phyloP scores from a whole-genome alignment of 169 alveolate species.

The Amoebophrya sp. region DNA sequence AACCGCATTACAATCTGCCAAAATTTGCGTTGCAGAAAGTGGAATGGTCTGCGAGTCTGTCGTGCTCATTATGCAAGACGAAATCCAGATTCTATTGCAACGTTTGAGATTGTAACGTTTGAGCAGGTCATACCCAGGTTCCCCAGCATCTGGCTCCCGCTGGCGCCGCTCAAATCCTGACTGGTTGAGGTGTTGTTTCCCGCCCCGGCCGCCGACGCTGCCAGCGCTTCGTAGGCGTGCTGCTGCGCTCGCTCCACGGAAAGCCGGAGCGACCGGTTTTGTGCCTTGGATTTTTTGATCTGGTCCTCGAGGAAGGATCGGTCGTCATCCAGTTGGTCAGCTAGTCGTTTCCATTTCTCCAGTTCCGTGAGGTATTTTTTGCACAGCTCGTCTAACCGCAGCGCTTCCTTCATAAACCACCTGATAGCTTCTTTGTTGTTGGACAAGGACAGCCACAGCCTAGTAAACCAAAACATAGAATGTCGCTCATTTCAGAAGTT shows the following conservation, averaged over 20 bases:
- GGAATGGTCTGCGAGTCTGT: background rate
- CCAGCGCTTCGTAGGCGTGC: conserved; percentile 15
- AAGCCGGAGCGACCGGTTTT: background rate
- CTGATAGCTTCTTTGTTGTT: background rate
- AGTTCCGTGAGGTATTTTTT: background rate
- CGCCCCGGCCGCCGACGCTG: background rate
- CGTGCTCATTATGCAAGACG: background rate
- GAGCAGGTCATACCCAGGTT: background rate
- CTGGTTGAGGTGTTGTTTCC: background rate
- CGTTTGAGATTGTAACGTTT: background rate
- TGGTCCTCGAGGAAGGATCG: background rate
- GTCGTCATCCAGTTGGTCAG: conserved; percentile 10
- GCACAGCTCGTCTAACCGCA: conserved; percentile 6
- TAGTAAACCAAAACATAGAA: no score
- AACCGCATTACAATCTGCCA: no score
- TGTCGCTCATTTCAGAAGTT: no score
- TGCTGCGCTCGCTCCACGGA: background rate
- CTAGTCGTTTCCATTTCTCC: background rate
- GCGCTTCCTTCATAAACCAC: conserved; percentile 8
- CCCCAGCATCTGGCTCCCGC: background rate
- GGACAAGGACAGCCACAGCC: no score
- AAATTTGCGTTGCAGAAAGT: background rate
- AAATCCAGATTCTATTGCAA: background rate
- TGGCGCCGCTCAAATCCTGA: background rate
- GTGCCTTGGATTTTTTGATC: background rate